These are phyloP conservation scores for Echeveria elegans DNA, from an alignment of 164 flowering plant genomes.

Conservation along the genomic window DNA sequence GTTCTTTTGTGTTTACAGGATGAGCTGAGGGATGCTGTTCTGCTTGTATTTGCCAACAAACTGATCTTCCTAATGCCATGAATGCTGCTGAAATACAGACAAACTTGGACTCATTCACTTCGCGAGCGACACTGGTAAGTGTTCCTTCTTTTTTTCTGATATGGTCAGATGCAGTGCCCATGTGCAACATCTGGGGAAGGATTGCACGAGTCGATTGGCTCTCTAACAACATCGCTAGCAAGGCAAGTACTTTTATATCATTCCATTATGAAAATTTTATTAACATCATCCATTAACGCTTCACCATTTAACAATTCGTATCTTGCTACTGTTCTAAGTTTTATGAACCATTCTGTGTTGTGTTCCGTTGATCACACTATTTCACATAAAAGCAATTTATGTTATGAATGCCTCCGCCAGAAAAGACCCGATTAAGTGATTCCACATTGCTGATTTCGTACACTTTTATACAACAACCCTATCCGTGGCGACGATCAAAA, in stretches of 20 bases:
- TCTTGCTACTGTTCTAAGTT: background rate
- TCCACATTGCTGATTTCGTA: no score
- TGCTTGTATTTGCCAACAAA: conserved; percentile 54
- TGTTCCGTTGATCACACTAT: background rate
- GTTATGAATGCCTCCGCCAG: background rate
- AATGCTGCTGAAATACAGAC: conserved; percentile 87
- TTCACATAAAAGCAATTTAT: background rate
- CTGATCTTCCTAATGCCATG: conserved; percentile 90
- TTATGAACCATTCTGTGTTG: background rate
- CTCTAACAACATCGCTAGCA: conserved; percentile 7
- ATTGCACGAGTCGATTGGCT: conserved; percentile 6
- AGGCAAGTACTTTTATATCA: background rate
- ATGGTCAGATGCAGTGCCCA: conserved; percentile 1
- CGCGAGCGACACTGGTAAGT: conserved; percentile 72
- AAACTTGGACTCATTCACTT: conserved; percentile 81
- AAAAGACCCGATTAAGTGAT: no score
- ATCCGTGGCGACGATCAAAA: no score
- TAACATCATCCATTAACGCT: background rate
- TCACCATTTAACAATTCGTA: background rate
- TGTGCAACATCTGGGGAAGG: conserved; percentile 9
- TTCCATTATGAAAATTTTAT: background rate
- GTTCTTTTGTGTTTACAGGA: conserved; percentile 1
- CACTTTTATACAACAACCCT: no score
- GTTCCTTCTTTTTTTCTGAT: background rate
- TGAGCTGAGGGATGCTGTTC: conserved; percentile 7